Percentiles rank a stretch among this genome's conserved stretches.
Evolutionary conservation across 73 alveolate genomes (phyloP).

Genomic region (Blepharisma stoltei): DNA sequence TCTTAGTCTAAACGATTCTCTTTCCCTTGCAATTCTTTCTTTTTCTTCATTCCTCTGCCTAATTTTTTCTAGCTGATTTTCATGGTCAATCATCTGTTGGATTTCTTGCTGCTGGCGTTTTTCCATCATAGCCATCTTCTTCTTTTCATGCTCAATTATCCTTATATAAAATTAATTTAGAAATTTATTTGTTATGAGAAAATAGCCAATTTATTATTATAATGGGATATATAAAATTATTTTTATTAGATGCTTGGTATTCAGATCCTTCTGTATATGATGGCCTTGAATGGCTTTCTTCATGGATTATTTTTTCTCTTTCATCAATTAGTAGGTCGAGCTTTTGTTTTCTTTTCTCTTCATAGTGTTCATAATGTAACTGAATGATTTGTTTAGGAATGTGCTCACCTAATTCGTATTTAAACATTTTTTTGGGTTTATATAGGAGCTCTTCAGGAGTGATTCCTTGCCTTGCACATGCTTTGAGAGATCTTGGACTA

Average conservation of each 20-base stretch:
- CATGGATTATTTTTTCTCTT: background rate
- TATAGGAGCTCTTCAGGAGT: background rate
- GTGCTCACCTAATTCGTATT: background rate
- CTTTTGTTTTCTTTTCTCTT: background rate
- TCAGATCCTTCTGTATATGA: background rate
- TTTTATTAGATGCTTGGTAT: background rate
- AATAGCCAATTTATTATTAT: no score
- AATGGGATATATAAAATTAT: no score
- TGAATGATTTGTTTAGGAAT: background rate
- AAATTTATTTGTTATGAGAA: no score
- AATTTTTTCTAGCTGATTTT: background rate
- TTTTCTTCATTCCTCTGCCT: background rate
- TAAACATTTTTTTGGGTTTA: background rate
- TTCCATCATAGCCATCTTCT: background rate
- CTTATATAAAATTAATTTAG: no score
- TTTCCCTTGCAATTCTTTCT: background rate
- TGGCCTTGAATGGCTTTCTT: background rate
- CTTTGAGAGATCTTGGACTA: background rate
- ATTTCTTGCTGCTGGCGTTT: background rate
- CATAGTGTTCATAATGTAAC: background rate
- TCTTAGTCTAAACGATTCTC: background rate
- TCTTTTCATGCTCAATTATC: background rate
- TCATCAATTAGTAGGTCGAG: background rate
- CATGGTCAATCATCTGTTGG: background rate
- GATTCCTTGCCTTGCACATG: constrained; percentile 4